These are phyloP conservation scores for Aspergillus quadrilineatus DNA, from an alignment of 2,329 filamentous ascomycete species.

Conservation along the genomic window DNA sequence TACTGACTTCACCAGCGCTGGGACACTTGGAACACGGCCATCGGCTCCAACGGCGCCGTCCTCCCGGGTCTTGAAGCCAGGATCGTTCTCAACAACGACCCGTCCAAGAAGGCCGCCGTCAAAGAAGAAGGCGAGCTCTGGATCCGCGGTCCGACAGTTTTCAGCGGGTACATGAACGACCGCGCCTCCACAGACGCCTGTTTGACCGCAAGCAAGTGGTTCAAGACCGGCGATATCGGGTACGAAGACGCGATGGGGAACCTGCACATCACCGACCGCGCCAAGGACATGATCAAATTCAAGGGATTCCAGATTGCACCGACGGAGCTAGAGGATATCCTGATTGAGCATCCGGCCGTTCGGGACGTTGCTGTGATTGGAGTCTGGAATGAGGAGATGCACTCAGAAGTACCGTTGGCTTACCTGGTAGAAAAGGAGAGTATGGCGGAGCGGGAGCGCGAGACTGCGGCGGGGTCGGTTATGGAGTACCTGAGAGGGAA, in stretches of 20 bases:
- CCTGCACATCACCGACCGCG: conserved; percentile 77
- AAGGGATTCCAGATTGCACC: conserved; percentile 61
- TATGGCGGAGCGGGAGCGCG: not conserved
- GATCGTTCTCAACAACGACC: conserved; percentile 3
- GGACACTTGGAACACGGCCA: conserved; percentile 15
- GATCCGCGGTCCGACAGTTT: conserved; percentile 74
- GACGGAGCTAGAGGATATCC: conserved; percentile 57
- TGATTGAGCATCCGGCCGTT: conserved; percentile 44
- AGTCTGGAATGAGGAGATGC: conserved; percentile 53
- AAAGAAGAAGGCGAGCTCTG: conserved; percentile 40
- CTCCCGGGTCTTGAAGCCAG: conserved; percentile 19
- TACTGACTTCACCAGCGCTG: conserved; percentile 12
- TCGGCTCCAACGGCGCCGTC: conserved; percentile 17
- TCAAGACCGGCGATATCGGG: conserved; percentile 77
- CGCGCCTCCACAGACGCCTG: conserved; percentile 65
- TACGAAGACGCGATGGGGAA: conserved; percentile 70
- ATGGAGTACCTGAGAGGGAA: conserved; percentile 19
- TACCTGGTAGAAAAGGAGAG: conserved; percentile 52
- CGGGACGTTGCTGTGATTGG: conserved; percentile 60
- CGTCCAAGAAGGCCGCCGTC: not conserved
- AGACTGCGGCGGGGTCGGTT: conserved; percentile 15
- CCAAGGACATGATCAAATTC: conserved; percentile 59
- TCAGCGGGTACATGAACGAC: conserved; percentile 71
- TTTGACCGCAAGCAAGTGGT: conserved; percentile 69
- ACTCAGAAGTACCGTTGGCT: conserved; percentile 63